Base-by-base conservation (phyloP, 2,329 filamentous ascomycete species). In the Mycocentrospora acerina region DNA sequence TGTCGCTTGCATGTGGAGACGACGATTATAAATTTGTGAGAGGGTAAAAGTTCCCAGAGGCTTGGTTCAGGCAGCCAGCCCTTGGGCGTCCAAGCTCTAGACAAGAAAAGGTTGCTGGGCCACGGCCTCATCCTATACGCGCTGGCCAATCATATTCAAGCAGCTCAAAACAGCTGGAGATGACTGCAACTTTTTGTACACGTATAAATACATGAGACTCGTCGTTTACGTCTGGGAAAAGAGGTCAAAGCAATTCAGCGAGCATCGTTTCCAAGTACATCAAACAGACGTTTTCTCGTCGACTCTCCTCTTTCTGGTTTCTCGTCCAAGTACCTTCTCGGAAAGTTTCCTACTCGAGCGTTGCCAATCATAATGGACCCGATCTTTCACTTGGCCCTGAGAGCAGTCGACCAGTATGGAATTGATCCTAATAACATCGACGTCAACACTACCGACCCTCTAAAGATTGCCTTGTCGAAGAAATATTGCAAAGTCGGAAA, bases 401-500 rank as follows among this genome's bases (percentile, higher is more conserved):
- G 46, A 25, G 46, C 46, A 4, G 14, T 46, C 27, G 43, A 50
- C 15, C 13, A 28, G 8, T 49, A 55, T 37, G 48, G 46, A 26
- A 56, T 59, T 40, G 50, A 59, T 32, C 42, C 50, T 3, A 35
- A 56, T 32, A 39, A 56, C 35, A 37, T 58, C 34, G 40, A 56
- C 24, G 17, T 50, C 36, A 51, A 27, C 28, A 45, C 51, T 8
- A 56, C 42, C 3, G 37, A 56, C 29, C 44, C 42, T 16, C 33
- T 40, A 10, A 31, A 40, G 13, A 55, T 55, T 24, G 44, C 31
- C 24, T 51, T 48, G 44, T 44, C 45, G n/a, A 40, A 40, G 27
- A 53, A 51, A 35, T 53, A 53, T 36, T 60, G 53, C 42, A 46
- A 39, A 26, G 46, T 70, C n/a, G 64, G 67, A 32, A 62, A 58